These are phyloP conservation scores for Giardia duodenalis DNA, from an alignment of 208 protist genomes.

Conservation along the genomic window DNA sequence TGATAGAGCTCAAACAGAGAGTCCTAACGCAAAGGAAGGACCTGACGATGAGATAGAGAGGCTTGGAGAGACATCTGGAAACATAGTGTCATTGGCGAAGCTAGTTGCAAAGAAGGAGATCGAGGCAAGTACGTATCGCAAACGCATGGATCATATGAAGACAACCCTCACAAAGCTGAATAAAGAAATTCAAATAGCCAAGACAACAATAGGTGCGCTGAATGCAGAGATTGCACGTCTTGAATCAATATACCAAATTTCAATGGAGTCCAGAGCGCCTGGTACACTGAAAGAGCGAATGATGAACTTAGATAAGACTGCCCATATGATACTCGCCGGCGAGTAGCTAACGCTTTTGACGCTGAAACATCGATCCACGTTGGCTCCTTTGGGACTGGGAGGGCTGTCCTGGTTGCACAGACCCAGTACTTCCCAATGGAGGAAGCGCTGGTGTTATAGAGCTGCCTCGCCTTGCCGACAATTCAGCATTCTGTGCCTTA, in stretches of 20 bases:
- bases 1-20: too few species aligned
- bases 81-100: not conserved
- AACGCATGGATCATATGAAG: not conserved
- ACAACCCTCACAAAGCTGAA: not conserved
- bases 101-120: not conserved
- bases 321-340: not conserved
- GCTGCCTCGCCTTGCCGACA: too few species aligned
- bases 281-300: not conserved
- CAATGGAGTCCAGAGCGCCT: not conserved
- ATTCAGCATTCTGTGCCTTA: not conserved
- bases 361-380: too few species aligned
- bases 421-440: too few species aligned
- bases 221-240: not conserved
- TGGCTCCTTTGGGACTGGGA: too few species aligned
- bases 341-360: too few species aligned
- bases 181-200: not conserved
- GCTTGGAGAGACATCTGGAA: too few species aligned
- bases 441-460: too few species aligned
- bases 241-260: not conserved
- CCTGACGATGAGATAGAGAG: too few species aligned
- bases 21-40: too few species aligned
- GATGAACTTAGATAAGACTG: not conserved
- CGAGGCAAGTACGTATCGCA: not conserved
- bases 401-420: too few species aligned
- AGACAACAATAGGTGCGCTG: not conserved